Base-by-base conservation (phyloP, 2,329 filamentous ascomycete genomes). In the Pseudogymnoascus sp. region DNA sequence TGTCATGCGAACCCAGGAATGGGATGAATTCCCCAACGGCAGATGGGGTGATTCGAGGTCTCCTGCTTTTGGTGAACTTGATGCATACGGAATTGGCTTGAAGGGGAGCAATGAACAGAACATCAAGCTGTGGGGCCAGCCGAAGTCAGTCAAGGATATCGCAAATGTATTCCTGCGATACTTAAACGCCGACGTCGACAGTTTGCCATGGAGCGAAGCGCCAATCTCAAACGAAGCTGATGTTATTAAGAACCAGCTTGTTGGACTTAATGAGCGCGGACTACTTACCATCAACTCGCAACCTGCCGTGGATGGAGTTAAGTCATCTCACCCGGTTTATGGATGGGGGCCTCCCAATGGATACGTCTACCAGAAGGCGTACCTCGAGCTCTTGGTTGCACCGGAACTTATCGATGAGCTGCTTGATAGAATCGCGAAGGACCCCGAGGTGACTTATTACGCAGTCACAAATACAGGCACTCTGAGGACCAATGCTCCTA, bases 11-110 rank as follows among this genome's bases (percentile, higher is more conserved):
- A 99, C 95, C 0, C 93, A 97, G 74, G 93, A 97, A 70, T 99
- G 95, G 95, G 95, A 99, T 71, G 95, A 99, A 75, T 99, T 97
- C 71, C 95, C 95, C 63, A 99, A 99, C 80, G 95, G 95, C 56
- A 89, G 95, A 76, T 99, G 95, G 95, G 96, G 95, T 77, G 95
- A 99, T 76, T 93, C 93, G 61, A 86, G 95, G 67, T 97, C 93
- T 64, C 95, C 95, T 65, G 95, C 95, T 61, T 99, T 97, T 72
- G 95, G 95, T 71, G 92, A 97, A 76, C 80, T 97, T 61, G 93
- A 97, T 76, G 87, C 91, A 7, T 97, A 99, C 72, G 93, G 93
- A 47, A 91, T 97, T 70, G 92, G 93, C 50, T 78, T 99, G 70
- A 96, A 93, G 69, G 95, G 95, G 31, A 96, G 91, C 61, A 99